A percentile compares a stretch with the other conserved stretches of the same genome.
These are phyloP conservation scores for Trichoderma reesei DNA, from an alignment of 495 filamentous ascomycete genomes.

Conservation along the genomic window DNA sequence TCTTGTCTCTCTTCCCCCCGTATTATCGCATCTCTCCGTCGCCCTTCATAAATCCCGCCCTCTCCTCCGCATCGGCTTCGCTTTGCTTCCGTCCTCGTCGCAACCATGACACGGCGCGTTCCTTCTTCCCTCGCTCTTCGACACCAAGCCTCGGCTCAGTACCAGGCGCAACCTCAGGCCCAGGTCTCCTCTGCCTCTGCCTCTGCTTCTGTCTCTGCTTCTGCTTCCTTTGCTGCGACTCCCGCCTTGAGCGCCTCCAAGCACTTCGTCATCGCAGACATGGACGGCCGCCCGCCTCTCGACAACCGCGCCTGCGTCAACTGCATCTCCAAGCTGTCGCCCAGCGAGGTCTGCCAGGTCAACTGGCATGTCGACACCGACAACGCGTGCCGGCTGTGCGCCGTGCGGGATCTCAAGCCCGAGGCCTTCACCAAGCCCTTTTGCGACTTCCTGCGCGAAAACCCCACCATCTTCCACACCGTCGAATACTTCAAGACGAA, in stretches of 20 bases:
- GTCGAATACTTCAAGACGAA: constrained; percentile 65
- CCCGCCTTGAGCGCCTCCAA: not conserved
- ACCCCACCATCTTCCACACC: constrained; percentile 88
- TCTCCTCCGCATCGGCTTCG: not conserved
- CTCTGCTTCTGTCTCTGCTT: not conserved
- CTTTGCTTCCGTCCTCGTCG: not conserved
- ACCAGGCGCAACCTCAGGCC: not conserved
- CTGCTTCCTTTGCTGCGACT: not conserved
- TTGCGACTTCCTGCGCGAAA: constrained; percentile 74
- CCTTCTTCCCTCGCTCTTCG: not conserved
- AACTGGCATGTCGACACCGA: not conserved
- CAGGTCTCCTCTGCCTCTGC: not conserved
- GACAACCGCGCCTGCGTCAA: constrained; percentile 10
- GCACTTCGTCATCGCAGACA: constrained; percentile 13
- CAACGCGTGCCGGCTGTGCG: constrained; percentile 16
- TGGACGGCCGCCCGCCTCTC: constrained; percentile 2
- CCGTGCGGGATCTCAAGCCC: constrained; percentile 31
- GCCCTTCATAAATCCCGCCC: not conserved
- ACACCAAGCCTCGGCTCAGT: not conserved
- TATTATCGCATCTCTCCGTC: not conserved
- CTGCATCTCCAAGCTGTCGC: constrained; percentile 8
- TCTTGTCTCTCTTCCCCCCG: not conserved
- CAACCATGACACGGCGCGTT: constrained; percentile 10
- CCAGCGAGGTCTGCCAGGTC: constrained; percentile 4
- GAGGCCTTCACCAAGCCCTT: constrained; percentile 75